A percentile compares a stretch with the other conserved stretches of the same genome.
Conservation (phyloP, 768 basidiomycete genomes). For the Psilocybe cyanescens region DNA sequence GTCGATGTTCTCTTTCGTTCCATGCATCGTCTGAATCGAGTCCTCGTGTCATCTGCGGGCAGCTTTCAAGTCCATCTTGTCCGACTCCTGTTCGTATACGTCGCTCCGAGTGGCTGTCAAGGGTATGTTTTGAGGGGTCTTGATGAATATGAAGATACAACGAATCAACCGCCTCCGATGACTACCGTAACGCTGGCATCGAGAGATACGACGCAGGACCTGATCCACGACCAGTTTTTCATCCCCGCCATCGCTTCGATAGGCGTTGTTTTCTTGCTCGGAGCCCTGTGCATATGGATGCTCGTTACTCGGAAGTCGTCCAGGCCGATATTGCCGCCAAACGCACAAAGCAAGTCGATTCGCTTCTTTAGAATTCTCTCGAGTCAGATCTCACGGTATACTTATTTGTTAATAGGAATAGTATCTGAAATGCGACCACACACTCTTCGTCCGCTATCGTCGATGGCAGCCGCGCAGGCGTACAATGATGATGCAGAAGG, state of each 20-base stretch:
- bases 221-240: background rate
- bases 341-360: background rate
- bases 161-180: too few species aligned
- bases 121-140: background rate
- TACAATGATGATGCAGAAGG: background rate
- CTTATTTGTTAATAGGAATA: background rate
- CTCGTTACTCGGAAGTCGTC: background rate
- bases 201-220: background rate
- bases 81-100: background rate
- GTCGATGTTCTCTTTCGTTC: conserved; percentile 5
- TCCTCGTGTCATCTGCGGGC: background rate
- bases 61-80: background rate
- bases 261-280: background rate
- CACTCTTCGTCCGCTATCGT: background rate
- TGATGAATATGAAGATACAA: too few species aligned
- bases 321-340: background rate
- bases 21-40: background rate
- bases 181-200: background rate
- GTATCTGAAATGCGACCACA: background rate
- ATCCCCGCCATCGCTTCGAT: background rate
- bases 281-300: background rate
- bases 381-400: background rate
- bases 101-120: background rate
- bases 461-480: background rate
- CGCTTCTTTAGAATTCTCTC: background rate